Conservation (phyloP, 495 filamentous ascomycete genomes). For the Pseudotulostoma volvatum region DNA sequence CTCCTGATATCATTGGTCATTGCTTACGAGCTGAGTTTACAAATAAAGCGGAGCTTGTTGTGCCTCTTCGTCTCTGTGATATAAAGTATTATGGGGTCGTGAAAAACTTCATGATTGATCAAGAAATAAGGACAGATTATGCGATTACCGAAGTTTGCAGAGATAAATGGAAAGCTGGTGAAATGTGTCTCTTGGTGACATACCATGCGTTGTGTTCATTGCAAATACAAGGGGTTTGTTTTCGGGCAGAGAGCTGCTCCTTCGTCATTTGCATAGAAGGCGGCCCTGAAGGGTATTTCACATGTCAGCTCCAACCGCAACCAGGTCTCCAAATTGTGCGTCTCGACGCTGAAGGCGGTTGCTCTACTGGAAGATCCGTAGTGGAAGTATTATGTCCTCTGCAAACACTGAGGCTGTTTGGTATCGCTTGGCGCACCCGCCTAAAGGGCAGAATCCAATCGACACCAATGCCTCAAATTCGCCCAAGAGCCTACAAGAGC, state of each 20-base stretch:
- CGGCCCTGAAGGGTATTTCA: slow-evolving; percentile 18
- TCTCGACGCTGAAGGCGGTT: slow-evolving; percentile 3
- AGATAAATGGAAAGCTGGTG: neutral
- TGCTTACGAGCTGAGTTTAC: slow-evolving; percentile 22
- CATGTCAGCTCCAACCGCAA: slow-evolving; percentile 6
- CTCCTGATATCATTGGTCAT: slow-evolving; percentile 14
- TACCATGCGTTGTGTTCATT: slow-evolving; percentile 21
- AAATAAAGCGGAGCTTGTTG: slow-evolving; percentile 10
- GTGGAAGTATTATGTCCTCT: slow-evolving; percentile 15
- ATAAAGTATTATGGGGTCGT: slow-evolving; percentile 16
- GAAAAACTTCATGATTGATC: slow-evolving; percentile 18
- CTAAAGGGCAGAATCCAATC: neutral
- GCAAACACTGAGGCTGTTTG: slow-evolving; percentile 14
- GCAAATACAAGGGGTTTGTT: slow-evolving; percentile 14
- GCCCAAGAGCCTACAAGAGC: slow-evolving; percentile 1
- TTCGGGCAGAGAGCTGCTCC: slow-evolving; percentile 21
- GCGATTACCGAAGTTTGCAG: no score
- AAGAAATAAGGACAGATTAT: slow-evolving; percentile 14
- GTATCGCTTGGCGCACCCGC: slow-evolving; percentile 13
- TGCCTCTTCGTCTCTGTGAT: slow-evolving; percentile 17
- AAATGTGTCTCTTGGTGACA: slow-evolving; percentile 2
- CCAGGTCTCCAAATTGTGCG: slow-evolving; percentile 9
- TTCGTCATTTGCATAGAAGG: slow-evolving; percentile 18
- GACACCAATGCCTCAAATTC: slow-evolving; percentile 17
- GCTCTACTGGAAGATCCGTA: slow-evolving; percentile 8